phyloP scores from a whole-genome alignment of 192 early-diverging fungal genomes.

The Coemansia biformis region DNA sequence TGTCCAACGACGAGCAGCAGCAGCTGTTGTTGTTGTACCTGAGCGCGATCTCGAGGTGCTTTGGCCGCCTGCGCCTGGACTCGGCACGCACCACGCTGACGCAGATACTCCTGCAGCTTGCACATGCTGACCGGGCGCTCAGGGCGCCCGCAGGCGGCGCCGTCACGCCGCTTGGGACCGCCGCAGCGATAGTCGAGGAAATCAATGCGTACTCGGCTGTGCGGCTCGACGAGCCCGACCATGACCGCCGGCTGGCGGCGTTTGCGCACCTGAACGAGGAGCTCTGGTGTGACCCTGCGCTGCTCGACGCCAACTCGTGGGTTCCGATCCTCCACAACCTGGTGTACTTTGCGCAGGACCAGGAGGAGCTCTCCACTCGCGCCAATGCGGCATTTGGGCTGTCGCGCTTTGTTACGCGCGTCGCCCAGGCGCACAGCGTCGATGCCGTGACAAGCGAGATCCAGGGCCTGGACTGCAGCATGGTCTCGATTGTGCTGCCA shows the following conservation, averaged over 20 bases:
- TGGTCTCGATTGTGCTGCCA: conserved; percentile 27
- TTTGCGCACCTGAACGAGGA: conserved; percentile 67
- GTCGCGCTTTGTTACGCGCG: conserved; percentile 62
- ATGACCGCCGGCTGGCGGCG: conserved; percentile 72
- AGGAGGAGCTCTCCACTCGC: conserved; percentile 82
- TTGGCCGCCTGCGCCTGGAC: conserved; percentile 59
- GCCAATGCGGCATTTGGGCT: conserved; percentile 73
- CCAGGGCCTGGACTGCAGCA: conserved; percentile 6
- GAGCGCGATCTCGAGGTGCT: conserved; percentile 60
- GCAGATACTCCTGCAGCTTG: conserved; percentile 59
- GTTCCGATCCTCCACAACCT: conserved; percentile 86
- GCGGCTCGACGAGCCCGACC: conserved; percentile 85
- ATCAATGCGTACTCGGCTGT: conserved; percentile 72
- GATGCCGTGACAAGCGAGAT: conserved; percentile 16
- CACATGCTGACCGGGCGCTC: conserved; percentile 50
- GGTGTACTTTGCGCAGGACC: conserved; percentile 72
- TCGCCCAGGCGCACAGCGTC: conserved; percentile 18
- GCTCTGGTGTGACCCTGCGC: conserved; percentile 48
- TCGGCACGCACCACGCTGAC: conserved; percentile 62
- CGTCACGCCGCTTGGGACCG: conserved; percentile 38
- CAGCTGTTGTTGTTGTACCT: conserved; percentile 59
- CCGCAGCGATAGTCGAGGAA: conserved; percentile 59
- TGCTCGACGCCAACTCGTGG: conserved; percentile 73
- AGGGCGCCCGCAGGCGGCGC: background rate
- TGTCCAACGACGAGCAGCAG: conserved; percentile 9